Evolutionary conservation across 371 early-diverging fungal genomes (phyloP), one percentile per base, ranked within the genome.

Genomic region (Mucor ambiguus): DNA sequence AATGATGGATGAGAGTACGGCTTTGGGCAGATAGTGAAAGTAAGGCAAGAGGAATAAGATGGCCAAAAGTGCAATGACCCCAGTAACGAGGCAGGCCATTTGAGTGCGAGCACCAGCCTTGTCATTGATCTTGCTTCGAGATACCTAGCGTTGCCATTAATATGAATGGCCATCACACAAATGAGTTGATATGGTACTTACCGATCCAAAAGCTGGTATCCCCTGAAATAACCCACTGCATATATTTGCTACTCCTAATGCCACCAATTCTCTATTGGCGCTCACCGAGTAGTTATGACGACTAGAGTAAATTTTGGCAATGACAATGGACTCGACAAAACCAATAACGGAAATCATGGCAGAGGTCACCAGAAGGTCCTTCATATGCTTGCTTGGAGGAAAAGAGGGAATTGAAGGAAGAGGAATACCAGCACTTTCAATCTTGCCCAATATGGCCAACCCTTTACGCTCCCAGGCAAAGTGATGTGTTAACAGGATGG

Each of bases 221-320:
- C 90, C 87, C 46, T 93, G 91, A 70, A 96, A 95, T 3, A 92
- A 76, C 8, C 92, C 89, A 26, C 94, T 91, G 38, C 90, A 72
- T 32, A 94, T 79, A 67, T 96, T 98, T 58, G 93, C 85, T 9
- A 89, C 77, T 24, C 97, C 97, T 49, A 97, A 71, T 6, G 97
- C 98, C 20, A 97, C 95, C 58, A 97, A 84, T 79, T 98, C 98
- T 32, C 96, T 92, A 75, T 97, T 97, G 9, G 95, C 91, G 11
- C 93, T 92, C 28, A 96, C 92, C 2, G 91, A 77, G 70, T 97
- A 96, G 73, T 94, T 90, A 80, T 96, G 90, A 61, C 90, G 85
- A 54, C 87, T 87, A 0, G 96, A 93, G 69, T 93, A 97, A 11
- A 93, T 93, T 71, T 96, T 95, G 16, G 94, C 90, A 32, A 94